Evolutionary conservation across 805 yeast species (phyloP), one percentile per base, ranked within the genome.

Genomic region (Scheffersomyces ergatensis): DNA sequence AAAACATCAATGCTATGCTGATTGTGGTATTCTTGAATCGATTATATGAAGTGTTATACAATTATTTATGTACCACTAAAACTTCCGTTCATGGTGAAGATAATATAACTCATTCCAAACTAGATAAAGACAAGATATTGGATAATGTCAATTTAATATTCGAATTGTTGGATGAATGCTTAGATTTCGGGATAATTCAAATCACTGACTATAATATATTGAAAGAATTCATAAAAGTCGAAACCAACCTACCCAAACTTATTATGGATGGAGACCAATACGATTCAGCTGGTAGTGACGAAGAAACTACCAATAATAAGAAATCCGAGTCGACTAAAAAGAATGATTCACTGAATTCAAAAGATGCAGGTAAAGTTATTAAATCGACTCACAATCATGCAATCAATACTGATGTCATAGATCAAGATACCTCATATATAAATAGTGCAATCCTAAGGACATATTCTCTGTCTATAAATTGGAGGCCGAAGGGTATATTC

Each of bases 141-240:
- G 96, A 89, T 59, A 92, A 89, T 60, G 76, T 78, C 48, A 80
- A 82, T 25, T 67, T 89, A 36, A 76, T 89, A 6, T 84, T 83
- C 60, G 97, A 89, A 57, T 64, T 89, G n/a, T 62, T 89, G 33
- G 97, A 89, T 56, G 97, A 89, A 55, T 85, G 89, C 72, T 76
- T 87, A 79, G 97, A 89, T 60, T 85, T 77, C 60, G 97, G 97
- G 7, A 64, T 85, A n/a, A 81, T 89, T 1, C 97, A 89, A 62
- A 70, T 85, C 39, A 85, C 96, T 0, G 96, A 89, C 54, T 77
- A 80, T 38, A 84, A 83, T 47, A 76, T 89, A 11, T 70, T 89
- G 40, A 80, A 80, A 52, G 96, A 89, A 56, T 89, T 85, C 55
- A 82, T 85, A 47, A 82, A 85, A 43, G 71, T 82, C 37, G 77